A percentile compares a stretch with the other conserved stretches of the same genome.
Evolutionary conservation across 176 grass and related monocot species (phyloP).

Genomic region (Lolium rigidum): DNA sequence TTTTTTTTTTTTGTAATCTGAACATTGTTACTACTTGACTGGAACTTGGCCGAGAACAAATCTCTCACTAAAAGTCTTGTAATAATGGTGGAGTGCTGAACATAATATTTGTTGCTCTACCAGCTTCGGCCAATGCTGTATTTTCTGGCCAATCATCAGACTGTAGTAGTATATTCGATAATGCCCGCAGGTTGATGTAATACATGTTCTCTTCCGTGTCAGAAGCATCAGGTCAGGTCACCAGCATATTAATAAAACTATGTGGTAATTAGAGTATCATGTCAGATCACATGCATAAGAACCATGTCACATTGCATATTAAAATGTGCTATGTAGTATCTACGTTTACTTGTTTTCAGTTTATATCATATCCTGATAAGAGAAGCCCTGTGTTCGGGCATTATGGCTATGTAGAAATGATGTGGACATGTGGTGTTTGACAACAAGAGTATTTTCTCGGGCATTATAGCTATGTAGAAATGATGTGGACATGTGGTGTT

Average conservation of each 20-base stretch:
- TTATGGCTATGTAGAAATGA: no score
- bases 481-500: no score
- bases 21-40: slow-evolving; percentile 6
- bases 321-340: no score
- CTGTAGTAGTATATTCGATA: background rate
- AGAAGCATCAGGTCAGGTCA: background rate
- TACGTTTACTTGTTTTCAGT: no score
- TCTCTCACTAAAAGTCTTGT: background rate
- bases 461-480: no score
- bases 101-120: slow-evolving; percentile 24
- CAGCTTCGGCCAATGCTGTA: slow-evolving; percentile 38
- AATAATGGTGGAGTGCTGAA: slow-evolving; percentile 42
- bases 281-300: no score
- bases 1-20: background rate
- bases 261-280: no score
- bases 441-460: no score
- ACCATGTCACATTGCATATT: no score
- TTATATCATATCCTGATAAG: no score
- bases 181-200: background rate
- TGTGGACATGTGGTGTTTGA: no score
- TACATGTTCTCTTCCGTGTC: background rate
- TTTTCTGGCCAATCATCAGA: slow-evolving; percentile 35
- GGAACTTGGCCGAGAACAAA: slow-evolving; percentile 25
- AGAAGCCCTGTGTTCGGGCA: no score
- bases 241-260: background rate